Percentiles rank a stretch among this genome's conserved stretches.
These are phyloP conservation scores for Haematococcus lacustris DNA, from an alignment of 139 green algal genomes.

Conservation along the genomic window DNA sequence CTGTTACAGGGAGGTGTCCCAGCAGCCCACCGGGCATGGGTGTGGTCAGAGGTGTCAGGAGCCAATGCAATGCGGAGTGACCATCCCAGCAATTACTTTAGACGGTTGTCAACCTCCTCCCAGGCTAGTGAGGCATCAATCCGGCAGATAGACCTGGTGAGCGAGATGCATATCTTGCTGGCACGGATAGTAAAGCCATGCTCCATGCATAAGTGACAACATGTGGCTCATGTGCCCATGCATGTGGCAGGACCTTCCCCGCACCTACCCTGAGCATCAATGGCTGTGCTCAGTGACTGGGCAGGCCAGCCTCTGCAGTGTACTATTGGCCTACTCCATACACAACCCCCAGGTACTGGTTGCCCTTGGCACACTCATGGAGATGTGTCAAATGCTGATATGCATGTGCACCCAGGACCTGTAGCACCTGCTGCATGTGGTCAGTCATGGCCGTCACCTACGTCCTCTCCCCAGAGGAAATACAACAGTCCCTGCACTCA, in stretches of 20 bases:
- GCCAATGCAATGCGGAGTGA: neutral
- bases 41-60: neutral
- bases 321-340: neutral
- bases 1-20: conserved; percentile 1
- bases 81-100: neutral
- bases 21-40: neutral
- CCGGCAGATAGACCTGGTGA: conserved; percentile 1
- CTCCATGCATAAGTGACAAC: neutral
- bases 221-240: neutral
- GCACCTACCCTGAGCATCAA: neutral
- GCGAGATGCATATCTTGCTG: neutral
- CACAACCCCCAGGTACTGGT: neutral
- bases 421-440: neutral
- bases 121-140: neutral
- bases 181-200: neutral
- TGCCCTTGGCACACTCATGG: neutral
- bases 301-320: neutral
- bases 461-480: neutral
- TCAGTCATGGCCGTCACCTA: neutral
- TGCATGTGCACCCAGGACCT: neutral
- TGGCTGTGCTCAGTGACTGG: neutral
- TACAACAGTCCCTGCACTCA: neutral
- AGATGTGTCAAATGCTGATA: neutral
- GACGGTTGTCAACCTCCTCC: neutral
- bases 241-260: neutral